phyloP scores from a whole-genome alignment of 805 yeast species.

The Candida koratica region DNA sequence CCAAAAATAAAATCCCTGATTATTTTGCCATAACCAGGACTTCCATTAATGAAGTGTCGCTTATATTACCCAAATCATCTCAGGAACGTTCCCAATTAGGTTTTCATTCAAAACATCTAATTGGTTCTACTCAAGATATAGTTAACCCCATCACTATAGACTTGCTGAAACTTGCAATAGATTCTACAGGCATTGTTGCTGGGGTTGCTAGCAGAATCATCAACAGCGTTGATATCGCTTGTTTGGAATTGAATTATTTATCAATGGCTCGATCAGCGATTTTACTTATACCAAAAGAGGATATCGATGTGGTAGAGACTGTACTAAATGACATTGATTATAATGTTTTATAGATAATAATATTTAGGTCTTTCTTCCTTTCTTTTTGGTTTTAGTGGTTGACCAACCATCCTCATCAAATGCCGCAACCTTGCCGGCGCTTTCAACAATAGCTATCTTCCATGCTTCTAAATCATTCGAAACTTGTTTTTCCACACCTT shows the following conservation, averaged over 20 bases:
- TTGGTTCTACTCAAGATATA: conserved; percentile 55
- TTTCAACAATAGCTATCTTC: conserved; percentile 61
- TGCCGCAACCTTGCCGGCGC: conserved; percentile 34
- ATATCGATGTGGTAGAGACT: conserved; percentile 30
- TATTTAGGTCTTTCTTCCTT: conserved; percentile 26
- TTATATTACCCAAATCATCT: conserved; percentile 43
- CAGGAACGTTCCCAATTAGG: conserved; percentile 34
- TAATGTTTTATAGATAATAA: not conserved
- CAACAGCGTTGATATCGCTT: conserved; percentile 26
- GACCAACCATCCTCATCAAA: conserved; percentile 49
- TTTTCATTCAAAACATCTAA: conserved; percentile 38
- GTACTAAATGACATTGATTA: conserved; percentile 16
- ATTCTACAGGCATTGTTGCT: conserved; percentile 63
- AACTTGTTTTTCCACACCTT: conserved; percentile 58
- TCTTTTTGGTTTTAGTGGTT: conserved; percentile 37
- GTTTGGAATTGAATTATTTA: conserved; percentile 51
- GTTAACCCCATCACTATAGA: conserved; percentile 57
- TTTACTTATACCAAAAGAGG: conserved; percentile 55
- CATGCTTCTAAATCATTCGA: conserved; percentile 52
- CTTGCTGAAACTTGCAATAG: conserved; percentile 49
- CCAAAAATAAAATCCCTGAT: conserved; percentile 29
- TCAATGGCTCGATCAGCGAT: conserved; percentile 60
- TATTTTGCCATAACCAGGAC: conserved; percentile 54
- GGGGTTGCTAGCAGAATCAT: conserved; percentile 54
- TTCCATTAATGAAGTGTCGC: conserved; percentile 47